Percentiles rank a stretch among this genome's conserved stretches.
These are phyloP conservation scores for Chaetomiaceae sp. DNA, from an alignment of 2,329 filamentous ascomycete genomes.

Conservation along the genomic window DNA sequence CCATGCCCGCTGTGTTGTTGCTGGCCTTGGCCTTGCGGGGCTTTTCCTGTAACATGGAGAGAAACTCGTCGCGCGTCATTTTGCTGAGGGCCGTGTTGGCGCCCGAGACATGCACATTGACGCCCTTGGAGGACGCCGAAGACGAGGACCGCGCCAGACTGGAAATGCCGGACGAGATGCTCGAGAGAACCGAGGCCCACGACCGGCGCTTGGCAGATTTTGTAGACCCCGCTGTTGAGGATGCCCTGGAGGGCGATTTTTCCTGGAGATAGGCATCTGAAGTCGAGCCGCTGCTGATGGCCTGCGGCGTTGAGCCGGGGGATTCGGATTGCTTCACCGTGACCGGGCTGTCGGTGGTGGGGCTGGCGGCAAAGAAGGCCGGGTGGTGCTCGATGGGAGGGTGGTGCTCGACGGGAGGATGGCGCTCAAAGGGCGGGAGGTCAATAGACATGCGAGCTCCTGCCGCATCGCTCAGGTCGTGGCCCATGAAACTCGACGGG, in stretches of 20 bases:
- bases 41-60: constrained; percentile 24
- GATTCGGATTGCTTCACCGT: constrained; percentile 20
- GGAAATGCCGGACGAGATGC: constrained; percentile 27
- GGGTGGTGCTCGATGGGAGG: background rate
- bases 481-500: background rate
- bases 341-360: constrained; percentile 10
- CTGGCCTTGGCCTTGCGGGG: constrained; percentile 16
- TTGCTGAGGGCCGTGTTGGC: constrained; percentile 25
- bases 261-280: constrained; percentile 18
- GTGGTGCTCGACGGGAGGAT: constrained; percentile 1
- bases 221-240: constrained; percentile 20
- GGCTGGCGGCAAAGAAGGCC: constrained; percentile 7
- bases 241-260: constrained; percentile 23
- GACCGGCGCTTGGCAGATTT: constrained; percentile 26
- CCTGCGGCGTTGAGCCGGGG: constrained; percentile 20
- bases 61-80: constrained; percentile 25
- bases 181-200: constrained; percentile 27
- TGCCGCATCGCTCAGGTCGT: background rate
- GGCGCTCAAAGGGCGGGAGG: constrained; percentile 5
- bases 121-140: constrained; percentile 24
- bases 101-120: constrained; percentile 18
- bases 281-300: constrained; percentile 14
- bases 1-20: constrained; percentile 5
- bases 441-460: constrained; percentile 6
- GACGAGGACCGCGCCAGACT: constrained; percentile 27